A percentile compares a stretch with the other conserved stretches of the same genome.
These are phyloP conservation scores for Candida taoyuanica DNA, from an alignment of 805 yeast genomes.

Conservation along the genomic window DNA sequence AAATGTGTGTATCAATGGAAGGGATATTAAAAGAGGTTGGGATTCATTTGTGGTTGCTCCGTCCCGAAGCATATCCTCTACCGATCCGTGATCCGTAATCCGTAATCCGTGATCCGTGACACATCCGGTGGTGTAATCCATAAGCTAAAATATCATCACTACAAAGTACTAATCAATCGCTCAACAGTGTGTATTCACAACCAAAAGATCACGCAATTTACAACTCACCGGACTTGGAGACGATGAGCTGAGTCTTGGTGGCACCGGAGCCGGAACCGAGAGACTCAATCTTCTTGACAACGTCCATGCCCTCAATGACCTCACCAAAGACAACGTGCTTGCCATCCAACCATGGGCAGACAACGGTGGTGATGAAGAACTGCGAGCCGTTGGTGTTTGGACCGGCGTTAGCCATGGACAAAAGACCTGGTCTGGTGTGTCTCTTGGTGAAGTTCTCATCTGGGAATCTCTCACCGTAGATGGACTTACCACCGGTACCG, in stretches of 20 bases:
- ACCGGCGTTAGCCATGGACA: conserved; percentile 98
- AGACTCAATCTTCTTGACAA: conserved; percentile 80
- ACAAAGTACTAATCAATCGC: too few species aligned
- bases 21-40: too few species aligned
- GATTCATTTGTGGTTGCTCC: too few species aligned
- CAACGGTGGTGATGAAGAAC: conserved; percentile 90
- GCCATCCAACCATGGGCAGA: conserved; percentile 87
- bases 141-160: too few species aligned
- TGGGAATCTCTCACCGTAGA: conserved; percentile 72
- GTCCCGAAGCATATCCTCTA: too few species aligned
- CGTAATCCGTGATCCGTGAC: too few species aligned
- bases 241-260: conserved; percentile 60
- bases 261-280: conserved; percentile 72
- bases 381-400: conserved; percentile 98
- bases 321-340: conserved; percentile 95
- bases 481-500: conserved; percentile 96
- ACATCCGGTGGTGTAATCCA: too few species aligned
- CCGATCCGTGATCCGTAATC: too few species aligned
- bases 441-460: conserved; percentile 72
- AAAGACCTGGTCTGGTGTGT: conserved; percentile 77
- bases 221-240: conserved; percentile 49
- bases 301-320: conserved; percentile 77
- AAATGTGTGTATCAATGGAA: too few species aligned
- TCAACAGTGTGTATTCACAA: too few species aligned
- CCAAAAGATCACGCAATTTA: too few species aligned